Evolutionary conservation across 768 basidiomycete species (phyloP), one percentile per base, ranked within the genome.

Genomic region (Boletellus ananas): DNA sequence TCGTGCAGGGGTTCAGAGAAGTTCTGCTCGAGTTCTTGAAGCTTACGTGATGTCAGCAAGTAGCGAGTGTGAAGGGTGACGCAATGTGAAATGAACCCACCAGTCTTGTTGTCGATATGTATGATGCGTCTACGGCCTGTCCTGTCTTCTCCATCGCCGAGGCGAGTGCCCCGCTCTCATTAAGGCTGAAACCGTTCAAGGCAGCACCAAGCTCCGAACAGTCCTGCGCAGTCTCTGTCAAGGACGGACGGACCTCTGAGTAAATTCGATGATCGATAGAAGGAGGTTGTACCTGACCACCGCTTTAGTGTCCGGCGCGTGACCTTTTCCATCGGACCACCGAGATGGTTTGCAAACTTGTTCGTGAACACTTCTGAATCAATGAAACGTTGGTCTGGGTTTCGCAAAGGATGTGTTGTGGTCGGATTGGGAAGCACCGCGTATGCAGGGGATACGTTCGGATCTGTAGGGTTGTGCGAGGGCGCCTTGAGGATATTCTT

Each of bases 1-100:
- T 97, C 94, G 59, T 95, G 90, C 43, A 98, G 71, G 8, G 96
- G 96, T 64, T 99, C 96, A 25, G 92, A 91, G 80, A 92, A 96
- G 61, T 85, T 87, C 66, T 92, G 84, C 67, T 98, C 95, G 55
- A 97, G 83, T 52, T 93, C 90, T 75, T 95, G 91, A 8, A 95
- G 75, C 94, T 96, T 54, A 35, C 25, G 33, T 53, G 45, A 49
- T 33, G 45, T 55, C 55, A 58, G 37, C n/a, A 27, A 47, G 13
- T 42, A 43, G 20, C 29, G 34, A 33, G 21, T 40, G 49, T 47
- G 50, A 51, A 46, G 34, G 21, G 39, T 10, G 43, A 44, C 31
- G 29, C 23, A 43, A 46, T 35, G 35, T 25, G 23, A 45, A 38
- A 52, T 34, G 13, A 14, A 67, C 85, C 62, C 56, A 94, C 94